Percentiles rank a stretch among this genome's conserved stretches.
phyloP scores from a whole-genome alignment of 2,329 filamentous ascomycete genomes.

The Septoria linicola region DNA sequence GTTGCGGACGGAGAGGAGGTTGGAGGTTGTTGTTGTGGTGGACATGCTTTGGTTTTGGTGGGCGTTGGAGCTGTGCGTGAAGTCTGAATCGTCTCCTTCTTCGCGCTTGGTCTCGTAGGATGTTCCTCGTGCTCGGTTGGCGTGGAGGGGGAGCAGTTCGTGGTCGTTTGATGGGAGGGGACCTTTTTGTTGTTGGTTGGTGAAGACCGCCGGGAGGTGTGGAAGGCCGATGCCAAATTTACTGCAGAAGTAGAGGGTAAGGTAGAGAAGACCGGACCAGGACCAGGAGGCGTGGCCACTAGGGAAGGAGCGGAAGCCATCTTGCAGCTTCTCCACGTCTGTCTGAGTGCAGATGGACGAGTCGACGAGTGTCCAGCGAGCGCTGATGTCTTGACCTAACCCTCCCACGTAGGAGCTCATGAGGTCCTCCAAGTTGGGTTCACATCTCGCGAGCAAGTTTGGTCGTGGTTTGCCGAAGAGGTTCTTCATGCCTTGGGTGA shows the following conservation, averaged over 20 bases:
- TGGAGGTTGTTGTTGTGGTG: slow-evolving; percentile 35
- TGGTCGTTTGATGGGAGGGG: slow-evolving; percentile 20
- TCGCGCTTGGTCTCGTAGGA: slow-evolving; percentile 20
- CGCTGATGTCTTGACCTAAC: slow-evolving; percentile 50
- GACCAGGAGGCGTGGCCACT: slow-evolving; percentile 73
- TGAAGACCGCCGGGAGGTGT: slow-evolving; percentile 54
- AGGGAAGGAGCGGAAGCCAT: slow-evolving; percentile 83
- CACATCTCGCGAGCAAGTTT: slow-evolving; percentile 67
- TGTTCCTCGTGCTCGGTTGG: slow-evolving; percentile 21
- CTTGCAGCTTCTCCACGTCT: slow-evolving; percentile 62
- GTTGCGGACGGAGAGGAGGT: slow-evolving; percentile 46
- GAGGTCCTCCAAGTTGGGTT: slow-evolving; percentile 69
- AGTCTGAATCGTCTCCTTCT: slow-evolving; percentile 8
- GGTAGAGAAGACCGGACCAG: slow-evolving; percentile 78
- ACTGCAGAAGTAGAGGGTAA: slow-evolving; percentile 81
- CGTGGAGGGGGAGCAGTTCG: slow-evolving; percentile 33
- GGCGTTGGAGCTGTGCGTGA: not conserved
- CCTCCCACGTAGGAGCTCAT: slow-evolving; percentile 62
- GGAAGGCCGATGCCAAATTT: slow-evolving; percentile 76
- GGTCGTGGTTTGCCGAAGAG: slow-evolving; percentile 65
- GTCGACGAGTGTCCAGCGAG: slow-evolving; percentile 68
- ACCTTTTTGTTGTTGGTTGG: slow-evolving; percentile 37
- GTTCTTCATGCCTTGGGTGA: slow-evolving; percentile 83
- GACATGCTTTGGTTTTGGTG: not conserved
- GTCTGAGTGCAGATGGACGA: slow-evolving; percentile 71